Conservation (phyloP, 345 rosid genomes). For the Aegle marmelos region DNA sequence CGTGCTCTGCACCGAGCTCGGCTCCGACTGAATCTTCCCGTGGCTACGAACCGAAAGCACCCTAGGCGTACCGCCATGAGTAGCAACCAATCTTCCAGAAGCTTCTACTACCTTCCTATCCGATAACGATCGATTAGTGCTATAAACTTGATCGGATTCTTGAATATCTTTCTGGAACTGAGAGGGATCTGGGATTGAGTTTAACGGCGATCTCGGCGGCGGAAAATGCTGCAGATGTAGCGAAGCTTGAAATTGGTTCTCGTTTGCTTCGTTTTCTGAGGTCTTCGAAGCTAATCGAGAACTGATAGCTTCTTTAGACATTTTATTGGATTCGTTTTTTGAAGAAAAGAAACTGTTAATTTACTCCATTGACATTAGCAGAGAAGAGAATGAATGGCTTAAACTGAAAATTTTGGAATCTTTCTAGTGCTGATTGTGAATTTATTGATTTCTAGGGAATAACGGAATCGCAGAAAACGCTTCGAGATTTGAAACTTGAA, state of each 20-base stretch:
- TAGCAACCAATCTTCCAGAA: conserved; percentile 18
- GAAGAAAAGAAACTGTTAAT: not conserved
- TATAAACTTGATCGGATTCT: not conserved
- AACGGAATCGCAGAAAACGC: not conserved
- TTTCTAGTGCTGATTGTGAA: too few relatives aligned
- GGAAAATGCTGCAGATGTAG: conserved; percentile 42
- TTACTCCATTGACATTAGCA: not conserved
- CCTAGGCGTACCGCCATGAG: conserved; percentile 40
- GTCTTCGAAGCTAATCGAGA: conserved; percentile 26
- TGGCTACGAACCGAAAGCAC: conserved; percentile 32
- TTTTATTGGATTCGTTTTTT: not conserved
- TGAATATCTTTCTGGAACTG: conserved; percentile 33
- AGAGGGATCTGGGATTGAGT: conserved; percentile 74
- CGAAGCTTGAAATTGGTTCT: conserved; percentile 55
- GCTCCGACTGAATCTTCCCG: conserved; percentile 56
- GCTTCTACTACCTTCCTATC: conserved; percentile 24
- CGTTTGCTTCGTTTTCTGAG: conserved; percentile 42
- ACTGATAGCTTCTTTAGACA: conserved; percentile 22
- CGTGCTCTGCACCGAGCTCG: conserved; percentile 67
- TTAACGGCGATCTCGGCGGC: conserved; percentile 69
- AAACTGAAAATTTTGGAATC: too few relatives aligned
- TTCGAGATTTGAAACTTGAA: conserved; percentile 10
- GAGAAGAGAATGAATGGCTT: not conserved
- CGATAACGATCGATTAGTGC: not conserved
- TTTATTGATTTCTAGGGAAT: not conserved